phyloP scores from a whole-genome alignment of 2,329 filamentous ascomycete species.

The Neonectria magnoliae region DNA sequence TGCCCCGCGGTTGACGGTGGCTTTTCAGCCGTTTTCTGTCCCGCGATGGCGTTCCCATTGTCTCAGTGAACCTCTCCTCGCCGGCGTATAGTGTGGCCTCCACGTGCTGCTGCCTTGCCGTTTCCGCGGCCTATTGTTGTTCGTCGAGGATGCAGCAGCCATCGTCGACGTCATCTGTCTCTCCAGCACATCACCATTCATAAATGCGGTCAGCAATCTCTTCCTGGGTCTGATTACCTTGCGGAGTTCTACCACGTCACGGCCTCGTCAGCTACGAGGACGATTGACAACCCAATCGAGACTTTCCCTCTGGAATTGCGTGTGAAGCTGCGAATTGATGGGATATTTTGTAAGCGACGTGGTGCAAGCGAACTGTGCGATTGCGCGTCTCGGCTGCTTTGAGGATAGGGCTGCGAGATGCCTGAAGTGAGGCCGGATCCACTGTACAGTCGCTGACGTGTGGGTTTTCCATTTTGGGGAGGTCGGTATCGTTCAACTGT shows the following conservation, averaged over 20 bases:
- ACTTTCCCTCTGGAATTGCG: not conserved
- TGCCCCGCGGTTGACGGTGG: not conserved
- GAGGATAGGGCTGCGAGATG: not conserved
- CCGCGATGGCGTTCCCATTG: not conserved
- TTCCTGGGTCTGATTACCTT: not conserved
- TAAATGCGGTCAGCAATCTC: not conserved
- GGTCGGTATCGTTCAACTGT: conserved; percentile 13
- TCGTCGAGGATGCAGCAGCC: not conserved
- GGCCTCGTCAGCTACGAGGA: conserved; percentile 6
- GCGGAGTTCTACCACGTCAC: conserved; percentile 4
- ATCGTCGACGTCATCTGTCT: not conserved
- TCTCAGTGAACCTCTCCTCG: not conserved
- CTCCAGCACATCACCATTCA: not conserved
- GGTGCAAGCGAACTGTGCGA: not conserved
- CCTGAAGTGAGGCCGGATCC: not conserved
- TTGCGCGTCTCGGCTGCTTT: conserved; percentile 8
- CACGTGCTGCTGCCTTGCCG: not conserved
- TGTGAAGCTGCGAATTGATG: not conserved
- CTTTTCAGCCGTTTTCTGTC: not conserved
- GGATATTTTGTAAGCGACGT: not conserved
- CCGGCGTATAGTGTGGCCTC: not conserved
- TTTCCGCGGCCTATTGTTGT: not conserved
- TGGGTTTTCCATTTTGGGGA: conserved; percentile 12
- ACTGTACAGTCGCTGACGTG: not conserved
- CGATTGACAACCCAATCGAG: not conserved